These are phyloP conservation scores for Conoideocrella luteorostrata DNA, from an alignment of 2,329 filamentous ascomycete genomes.

Conservation along the genomic window DNA sequence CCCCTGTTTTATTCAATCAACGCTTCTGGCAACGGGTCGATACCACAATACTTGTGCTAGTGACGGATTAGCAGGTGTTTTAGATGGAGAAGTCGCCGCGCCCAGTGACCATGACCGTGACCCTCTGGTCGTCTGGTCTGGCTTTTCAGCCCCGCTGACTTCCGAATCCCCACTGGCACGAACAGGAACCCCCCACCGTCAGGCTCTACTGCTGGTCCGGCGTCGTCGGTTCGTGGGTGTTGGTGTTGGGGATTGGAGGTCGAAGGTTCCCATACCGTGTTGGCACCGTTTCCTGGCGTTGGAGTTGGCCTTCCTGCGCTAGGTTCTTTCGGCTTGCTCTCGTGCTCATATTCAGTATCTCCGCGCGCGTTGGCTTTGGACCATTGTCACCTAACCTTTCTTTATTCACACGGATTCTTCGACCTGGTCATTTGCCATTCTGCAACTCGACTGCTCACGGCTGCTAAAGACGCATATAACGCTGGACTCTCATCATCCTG, in stretches of 20 bases:
- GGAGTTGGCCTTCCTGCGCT: not conserved
- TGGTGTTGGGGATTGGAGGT: too few relatives aligned
- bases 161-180: not conserved
- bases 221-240: too few relatives aligned
- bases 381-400: not conserved
- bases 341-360: conserved; percentile 1
- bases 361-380: not conserved
- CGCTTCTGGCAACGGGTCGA: too few relatives aligned
- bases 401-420: not conserved
- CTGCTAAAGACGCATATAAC: not conserved
- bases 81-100: too few relatives aligned
- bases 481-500: not conserved
- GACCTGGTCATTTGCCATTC: not conserved
- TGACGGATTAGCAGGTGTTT: too few relatives aligned
- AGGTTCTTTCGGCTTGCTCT: not conserved
- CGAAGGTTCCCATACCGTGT: too few relatives aligned
- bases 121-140: too few relatives aligned
- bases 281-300: not conserved
- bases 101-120: too few relatives aligned
- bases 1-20: too few relatives aligned
- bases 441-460: not conserved
- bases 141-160: not conserved
- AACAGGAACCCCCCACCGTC: not conserved
- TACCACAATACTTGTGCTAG: too few relatives aligned
- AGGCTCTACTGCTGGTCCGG: not conserved